Base-by-base conservation (phyloP, 345 rosid genomes). In the Cardamine resedifolia region DNA sequence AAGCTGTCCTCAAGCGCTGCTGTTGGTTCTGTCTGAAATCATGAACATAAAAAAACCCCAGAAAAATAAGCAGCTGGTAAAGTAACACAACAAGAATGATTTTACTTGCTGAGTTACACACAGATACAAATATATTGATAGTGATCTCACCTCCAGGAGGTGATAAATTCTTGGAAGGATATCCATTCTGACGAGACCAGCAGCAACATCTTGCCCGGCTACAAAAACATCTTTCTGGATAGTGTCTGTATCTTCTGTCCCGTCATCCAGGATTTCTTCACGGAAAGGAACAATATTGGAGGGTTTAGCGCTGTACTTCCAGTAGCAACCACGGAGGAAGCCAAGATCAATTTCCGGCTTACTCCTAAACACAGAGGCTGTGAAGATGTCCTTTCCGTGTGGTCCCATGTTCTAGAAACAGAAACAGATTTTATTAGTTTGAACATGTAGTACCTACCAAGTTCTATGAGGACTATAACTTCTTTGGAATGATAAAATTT, bases 251-350 rank as follows among this genome's bases (percentile, higher is more conserved):
- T 79, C 91, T 80, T 85, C 87, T 48, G 77, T 72, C 61, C 80
- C 95, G 20, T 87, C 90, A 82, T 78, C 83, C 65, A 74, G 10
- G 51, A 53, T 58, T 66, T 84, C 81, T 74, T 80, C 85, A 34
- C 81, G 74, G 52, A 70, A 76, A 70, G 79, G 75, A 70, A 85
- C 77, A 60, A 94, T 74, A 60, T 87, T 94, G 71, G 95, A 86
- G 67, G 90, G 84, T 82, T 94, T 94, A n/a, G 92, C 89, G 72
- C 81, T 88, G 80, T 94, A 90, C 83, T 94, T 94, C 98, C 97
- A 90, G 77, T 81, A 90, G 59, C 96, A 91, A 80, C 92, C 95
- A 58, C 57, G 86, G 51, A 90, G 91, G 67, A 90, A 91, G 66
- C 97, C 91, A 47, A 66, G 84, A 80, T 83, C 87, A 70, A 85